Base-by-base conservation (phyloP, 306 rosid species). In the Citrullus mucosospermus region DNA sequence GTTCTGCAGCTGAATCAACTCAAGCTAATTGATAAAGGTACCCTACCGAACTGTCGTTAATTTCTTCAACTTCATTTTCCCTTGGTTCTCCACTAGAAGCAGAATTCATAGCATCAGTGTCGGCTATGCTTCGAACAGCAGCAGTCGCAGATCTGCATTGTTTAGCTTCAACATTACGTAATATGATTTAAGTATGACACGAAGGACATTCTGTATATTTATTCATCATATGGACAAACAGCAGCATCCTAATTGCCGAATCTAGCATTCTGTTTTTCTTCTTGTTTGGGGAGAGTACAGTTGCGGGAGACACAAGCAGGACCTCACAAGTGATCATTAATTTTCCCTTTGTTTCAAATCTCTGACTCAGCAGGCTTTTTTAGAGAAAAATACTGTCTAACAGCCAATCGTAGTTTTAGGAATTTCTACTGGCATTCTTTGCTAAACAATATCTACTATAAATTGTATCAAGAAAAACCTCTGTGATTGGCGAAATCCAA, bases 21-120 rank as follows among this genome's bases (percentile, higher is more conserved):
- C 71, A 72, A 72, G 44, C 77, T 72, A 72, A 25, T 50, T 25
- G 77, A 72, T 50, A 48, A 28, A 28, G 28, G 60, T 14, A 8
- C 77, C 91, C 75, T 95, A 95, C 99, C 92, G 88, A 95, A 86
- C 91, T 91, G 75, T 90, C 88, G 39, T 87, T 90, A 28, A 87
- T 82, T 84, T 88, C 97, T 76, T 89, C 90, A 58, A 80, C 84
- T 36, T 79, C 85, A 75, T 82, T 36, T 85, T 81, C 83, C 51
- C 80, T 84, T 9, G 84, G 87, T 70, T 87, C 96, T 46, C 86
- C 97, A 54, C 89, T 85, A 34, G 89, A 92, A 84, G 88, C 88
- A 87, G 97, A 86, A 80, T 84, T 85, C 72, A 83, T 69, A 75
- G 85, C 81, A 58, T 84, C 85, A 36, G 32, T 89, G 41, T 81